A percentile compares a stretch with the other conserved stretches of the same genome.
phyloP scores from a whole-genome alignment of 2,329 filamentous ascomycete species.

The Sporothrix dimorphospora region DNA sequence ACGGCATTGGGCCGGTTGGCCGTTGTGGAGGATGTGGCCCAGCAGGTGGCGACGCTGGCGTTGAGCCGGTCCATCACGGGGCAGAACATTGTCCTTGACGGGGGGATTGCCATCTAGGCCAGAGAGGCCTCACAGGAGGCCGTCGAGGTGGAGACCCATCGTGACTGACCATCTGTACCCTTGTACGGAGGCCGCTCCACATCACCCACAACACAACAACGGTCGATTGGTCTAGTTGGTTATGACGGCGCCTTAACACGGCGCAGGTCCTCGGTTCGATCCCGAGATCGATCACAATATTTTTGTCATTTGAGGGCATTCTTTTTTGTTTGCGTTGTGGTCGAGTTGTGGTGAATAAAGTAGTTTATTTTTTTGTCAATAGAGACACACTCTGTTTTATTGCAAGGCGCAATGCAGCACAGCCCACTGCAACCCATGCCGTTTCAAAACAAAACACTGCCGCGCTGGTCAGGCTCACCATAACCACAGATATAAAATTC shows the following conservation, averaged over 20 bases:
- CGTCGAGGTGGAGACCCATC: not conserved
- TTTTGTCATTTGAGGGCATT: not conserved
- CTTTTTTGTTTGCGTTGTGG: no score
- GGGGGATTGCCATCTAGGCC: constrained; percentile 17
- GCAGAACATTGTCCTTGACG: constrained; percentile 22
- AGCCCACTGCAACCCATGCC: not conserved
- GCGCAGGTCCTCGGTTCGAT: constrained; percentile 20
- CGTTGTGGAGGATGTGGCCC: constrained; percentile 1
- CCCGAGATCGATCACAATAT: constrained; percentile 19
- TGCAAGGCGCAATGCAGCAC: not conserved
- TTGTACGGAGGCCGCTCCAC: not conserved
- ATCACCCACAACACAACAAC: not conserved
- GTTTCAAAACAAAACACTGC: not conserved
- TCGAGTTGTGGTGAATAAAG: not conserved
- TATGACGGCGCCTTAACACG: constrained; percentile 23
- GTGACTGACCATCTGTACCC: not conserved
- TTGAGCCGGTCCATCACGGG: constrained; percentile 21
- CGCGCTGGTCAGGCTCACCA: not conserved
- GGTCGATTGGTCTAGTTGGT: constrained; percentile 23
- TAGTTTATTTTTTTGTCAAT: not conserved
- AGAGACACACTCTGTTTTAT: not conserved
- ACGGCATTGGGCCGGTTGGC: not conserved
- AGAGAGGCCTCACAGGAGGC: not conserved
- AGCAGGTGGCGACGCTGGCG: constrained; percentile 21
- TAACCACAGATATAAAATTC: no score